A percentile compares a stretch with the other conserved stretches of the same genome.
Evolutionary conservation across 169 alveolate species (phyloP).

Genomic region (Perkinsus olseni): DNA sequence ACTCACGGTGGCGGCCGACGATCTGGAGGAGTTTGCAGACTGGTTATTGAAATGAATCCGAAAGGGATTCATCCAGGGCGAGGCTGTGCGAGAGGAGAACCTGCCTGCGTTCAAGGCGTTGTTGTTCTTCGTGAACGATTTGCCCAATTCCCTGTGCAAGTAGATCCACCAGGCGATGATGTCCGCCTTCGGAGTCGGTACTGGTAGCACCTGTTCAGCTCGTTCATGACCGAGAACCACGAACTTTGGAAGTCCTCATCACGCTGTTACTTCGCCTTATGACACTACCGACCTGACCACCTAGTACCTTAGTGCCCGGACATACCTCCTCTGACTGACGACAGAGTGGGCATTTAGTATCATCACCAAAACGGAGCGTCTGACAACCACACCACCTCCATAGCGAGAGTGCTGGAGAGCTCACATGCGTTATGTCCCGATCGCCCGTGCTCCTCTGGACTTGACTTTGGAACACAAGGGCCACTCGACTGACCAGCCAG

Average conservation of each 20-base stretch:
- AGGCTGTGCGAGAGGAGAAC: neutral
- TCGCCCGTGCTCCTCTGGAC: neutral
- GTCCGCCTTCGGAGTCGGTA: neutral
- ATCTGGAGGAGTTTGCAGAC: too few relatives aligned
- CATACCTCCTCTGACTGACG: neutral
- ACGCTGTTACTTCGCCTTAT: neutral
- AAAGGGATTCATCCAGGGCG: too few relatives aligned
- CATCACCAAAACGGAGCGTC: neutral
- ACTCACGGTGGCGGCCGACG: too few relatives aligned
- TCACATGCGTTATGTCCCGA: neutral
- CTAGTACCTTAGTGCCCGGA: neutral
- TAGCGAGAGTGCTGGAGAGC: neutral
- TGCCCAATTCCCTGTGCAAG: neutral
- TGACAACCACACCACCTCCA: neutral
- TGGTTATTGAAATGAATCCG: too few relatives aligned
- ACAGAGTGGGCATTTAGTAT: neutral
- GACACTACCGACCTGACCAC: neutral
- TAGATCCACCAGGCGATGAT: neutral
- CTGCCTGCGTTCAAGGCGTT: neutral
- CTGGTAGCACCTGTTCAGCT: neutral
- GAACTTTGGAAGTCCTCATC: too few relatives aligned
- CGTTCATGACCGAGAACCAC: too few relatives aligned
- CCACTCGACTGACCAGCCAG: neutral
- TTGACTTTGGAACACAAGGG: neutral
- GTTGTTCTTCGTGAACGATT: neutral